Percentiles rank a stretch among this genome's conserved stretches.
phyloP scores from a whole-genome alignment of 2,329 filamentous ascomycete genomes.

The Calonectria pseudoturangicola region DNA sequence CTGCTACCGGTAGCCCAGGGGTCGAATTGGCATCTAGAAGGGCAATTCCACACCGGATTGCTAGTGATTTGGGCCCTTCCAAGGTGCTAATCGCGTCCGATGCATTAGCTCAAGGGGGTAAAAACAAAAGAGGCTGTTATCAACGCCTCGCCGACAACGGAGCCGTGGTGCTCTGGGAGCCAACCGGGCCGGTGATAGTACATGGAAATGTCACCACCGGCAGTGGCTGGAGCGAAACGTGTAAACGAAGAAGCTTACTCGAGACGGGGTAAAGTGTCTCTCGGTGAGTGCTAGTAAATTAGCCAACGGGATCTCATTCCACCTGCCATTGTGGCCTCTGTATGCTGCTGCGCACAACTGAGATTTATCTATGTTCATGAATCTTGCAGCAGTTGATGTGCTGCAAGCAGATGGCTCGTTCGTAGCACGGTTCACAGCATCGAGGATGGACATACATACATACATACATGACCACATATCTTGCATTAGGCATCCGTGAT shows the following conservation, averaged over 20 bases:
- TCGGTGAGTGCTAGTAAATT: not conserved
- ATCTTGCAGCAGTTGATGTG: not conserved
- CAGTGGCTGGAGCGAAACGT: not conserved
- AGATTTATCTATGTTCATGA: not conserved
- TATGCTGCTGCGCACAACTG: not conserved
- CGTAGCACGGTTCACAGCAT: conserved; percentile 17
- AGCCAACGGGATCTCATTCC: conserved; percentile 2
- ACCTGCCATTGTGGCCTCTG: conserved; percentile 3
- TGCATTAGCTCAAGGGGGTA: not conserved
- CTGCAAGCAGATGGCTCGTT: conserved; percentile 1
- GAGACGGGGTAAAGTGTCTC: not conserved
- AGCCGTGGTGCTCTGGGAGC: conserved; percentile 51
- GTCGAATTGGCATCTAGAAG: not conserved
- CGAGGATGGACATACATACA: conserved; percentile 2
- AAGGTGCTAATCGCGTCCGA: not conserved
- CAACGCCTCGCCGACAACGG: conserved; percentile 32
- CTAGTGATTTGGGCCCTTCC: not conserved
- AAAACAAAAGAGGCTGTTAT: not conserved
- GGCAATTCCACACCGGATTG: not conserved
- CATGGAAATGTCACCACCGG: not conserved
- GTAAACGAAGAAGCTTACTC: not conserved
- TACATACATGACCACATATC: conserved; percentile 30
- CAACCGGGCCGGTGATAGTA: conserved; percentile 45
- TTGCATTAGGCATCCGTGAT: conserved; percentile 21
- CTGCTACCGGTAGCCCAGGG: conserved; percentile 9